Evolutionary conservation across 202 grass and related monocot genomes (phyloP).

Genomic region (Panicum hallii): DNA sequence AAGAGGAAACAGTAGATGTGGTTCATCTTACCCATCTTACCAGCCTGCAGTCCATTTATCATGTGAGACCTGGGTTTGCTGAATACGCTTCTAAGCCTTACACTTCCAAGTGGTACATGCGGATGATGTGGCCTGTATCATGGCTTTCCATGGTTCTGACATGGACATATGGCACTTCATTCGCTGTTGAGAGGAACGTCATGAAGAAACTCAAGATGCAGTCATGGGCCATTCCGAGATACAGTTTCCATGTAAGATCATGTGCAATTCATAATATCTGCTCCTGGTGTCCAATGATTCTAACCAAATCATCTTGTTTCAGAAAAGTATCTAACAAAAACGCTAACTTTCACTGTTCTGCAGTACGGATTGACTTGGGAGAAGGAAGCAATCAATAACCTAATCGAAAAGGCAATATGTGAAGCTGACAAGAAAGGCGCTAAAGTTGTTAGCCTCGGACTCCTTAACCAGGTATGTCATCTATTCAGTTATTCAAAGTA

Average conservation of each 20-base stretch:
- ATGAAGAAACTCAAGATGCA: conserved; percentile 81
- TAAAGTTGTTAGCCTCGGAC: conserved; percentile 85
- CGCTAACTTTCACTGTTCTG: conserved; percentile 31
- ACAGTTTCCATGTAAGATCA: conserved; percentile 57
- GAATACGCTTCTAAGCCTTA: conserved; percentile 77
- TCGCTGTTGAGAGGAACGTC: conserved; percentile 74
- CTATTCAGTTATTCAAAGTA: conserved; percentile 3
- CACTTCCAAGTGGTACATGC: conserved; percentile 67
- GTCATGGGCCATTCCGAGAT: conserved; percentile 94
- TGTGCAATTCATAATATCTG: neutral
- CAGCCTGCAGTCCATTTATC: conserved; percentile 76
- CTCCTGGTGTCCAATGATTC: neutral
- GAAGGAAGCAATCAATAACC: conserved; percentile 73
- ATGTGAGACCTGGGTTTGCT: conserved; percentile 78
- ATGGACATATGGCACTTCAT: conserved; percentile 68
- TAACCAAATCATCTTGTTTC: conserved; percentile 2
- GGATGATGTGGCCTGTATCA: conserved; percentile 66
- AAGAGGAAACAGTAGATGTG: conserved; percentile 69
- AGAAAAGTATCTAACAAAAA: conserved; percentile 7
- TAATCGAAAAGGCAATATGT: conserved; percentile 82
- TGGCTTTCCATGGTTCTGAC: conserved; percentile 75
- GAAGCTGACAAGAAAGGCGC: conserved; percentile 76
- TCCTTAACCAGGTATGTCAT: conserved; percentile 75
- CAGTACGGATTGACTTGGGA: conserved; percentile 77
- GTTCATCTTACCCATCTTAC: conserved; percentile 90